Evolutionary conservation across 2,329 filamentous ascomycete genomes (phyloP).

Genomic region (Sclerotinia spermophila): DNA sequence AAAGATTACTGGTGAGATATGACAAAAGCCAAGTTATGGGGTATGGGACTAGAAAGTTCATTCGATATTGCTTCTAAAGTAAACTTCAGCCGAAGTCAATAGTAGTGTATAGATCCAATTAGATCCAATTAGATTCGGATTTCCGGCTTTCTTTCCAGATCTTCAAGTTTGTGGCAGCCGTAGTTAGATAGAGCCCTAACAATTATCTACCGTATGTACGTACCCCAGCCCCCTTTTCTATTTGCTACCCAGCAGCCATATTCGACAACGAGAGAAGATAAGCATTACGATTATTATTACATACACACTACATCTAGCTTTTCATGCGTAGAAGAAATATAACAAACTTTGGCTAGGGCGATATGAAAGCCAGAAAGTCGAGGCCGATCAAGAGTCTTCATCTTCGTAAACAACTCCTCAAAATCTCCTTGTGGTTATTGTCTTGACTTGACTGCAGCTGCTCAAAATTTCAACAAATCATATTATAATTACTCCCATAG

Average conservation of each 20-base stretch:
- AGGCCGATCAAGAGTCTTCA: neutral
- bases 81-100: slow-evolving; percentile 3
- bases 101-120: neutral
- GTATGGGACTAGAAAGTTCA: neutral
- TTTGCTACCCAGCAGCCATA: neutral
- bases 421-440: neutral
- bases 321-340: neutral
- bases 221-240: slow-evolving; percentile 6
- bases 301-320: neutral
- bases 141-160: neutral
- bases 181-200: neutral
- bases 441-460: neutral
- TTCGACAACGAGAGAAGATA: slow-evolving; percentile 2
- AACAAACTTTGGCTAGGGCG: neutral
- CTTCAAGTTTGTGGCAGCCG: slow-evolving; percentile 1
- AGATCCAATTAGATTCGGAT: neutral
- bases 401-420: neutral
- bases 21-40: slow-evolving; percentile 8
- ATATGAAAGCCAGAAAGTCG: neutral
- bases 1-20: neutral
- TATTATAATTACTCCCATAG: neutral
- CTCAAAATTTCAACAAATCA: neutral
- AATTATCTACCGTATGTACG: neutral
- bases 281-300: neutral
- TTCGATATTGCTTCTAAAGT: slow-evolving; percentile 8